Conservation (phyloP, 2,329 filamentous ascomycete genomes). For the Byssoonygena ceratinophila region DNA sequence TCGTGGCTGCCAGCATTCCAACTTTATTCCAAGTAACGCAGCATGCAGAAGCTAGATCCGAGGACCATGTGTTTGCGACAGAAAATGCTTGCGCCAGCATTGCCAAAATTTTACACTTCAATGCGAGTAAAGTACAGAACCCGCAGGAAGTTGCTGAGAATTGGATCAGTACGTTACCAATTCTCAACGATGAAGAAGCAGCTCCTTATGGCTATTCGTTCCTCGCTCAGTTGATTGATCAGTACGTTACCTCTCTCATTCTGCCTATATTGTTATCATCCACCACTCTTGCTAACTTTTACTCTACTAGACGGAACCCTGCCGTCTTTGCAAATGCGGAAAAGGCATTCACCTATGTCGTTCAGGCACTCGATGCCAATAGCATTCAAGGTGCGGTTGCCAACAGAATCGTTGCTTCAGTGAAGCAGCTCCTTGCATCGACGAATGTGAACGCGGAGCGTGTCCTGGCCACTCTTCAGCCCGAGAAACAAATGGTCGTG, state of each 20-base stretch:
- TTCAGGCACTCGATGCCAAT: slow-evolving; percentile 80
- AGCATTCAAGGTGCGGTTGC: slow-evolving; percentile 79
- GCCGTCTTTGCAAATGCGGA: slow-evolving; percentile 65
- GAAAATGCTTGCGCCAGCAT: slow-evolving; percentile 96
- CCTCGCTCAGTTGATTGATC: slow-evolving; percentile 78
- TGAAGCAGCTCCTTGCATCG: slow-evolving; percentile 64
- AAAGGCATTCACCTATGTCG: slow-evolving; percentile 75
- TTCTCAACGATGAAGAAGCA: slow-evolving; percentile 92
- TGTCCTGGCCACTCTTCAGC: slow-evolving; percentile 57
- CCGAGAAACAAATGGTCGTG: slow-evolving; percentile 70
- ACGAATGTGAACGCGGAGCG: slow-evolving; percentile 66
- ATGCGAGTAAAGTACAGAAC: slow-evolving; percentile 63
- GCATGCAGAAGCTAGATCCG: slow-evolving; percentile 68
- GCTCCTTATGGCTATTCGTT: slow-evolving; percentile 94
- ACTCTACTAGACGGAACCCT: slow-evolving; percentile 63
- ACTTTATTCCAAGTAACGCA: slow-evolving; percentile 76
- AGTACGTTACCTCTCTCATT: slow-evolving; percentile 54
- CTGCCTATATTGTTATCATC: neutral
- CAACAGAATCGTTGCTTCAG: slow-evolving; percentile 61
- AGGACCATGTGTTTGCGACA: slow-evolving; percentile 93
- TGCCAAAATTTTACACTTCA: slow-evolving; percentile 92
- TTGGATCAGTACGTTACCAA: slow-evolving; percentile 84
- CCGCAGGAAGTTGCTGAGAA: slow-evolving; percentile 64
- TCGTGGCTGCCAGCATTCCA: slow-evolving; percentile 67
- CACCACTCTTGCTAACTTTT: slow-evolving; percentile 14